phyloP scores from a whole-genome alignment of 208 protist genomes.

The Crithidia brevicula region DNA sequence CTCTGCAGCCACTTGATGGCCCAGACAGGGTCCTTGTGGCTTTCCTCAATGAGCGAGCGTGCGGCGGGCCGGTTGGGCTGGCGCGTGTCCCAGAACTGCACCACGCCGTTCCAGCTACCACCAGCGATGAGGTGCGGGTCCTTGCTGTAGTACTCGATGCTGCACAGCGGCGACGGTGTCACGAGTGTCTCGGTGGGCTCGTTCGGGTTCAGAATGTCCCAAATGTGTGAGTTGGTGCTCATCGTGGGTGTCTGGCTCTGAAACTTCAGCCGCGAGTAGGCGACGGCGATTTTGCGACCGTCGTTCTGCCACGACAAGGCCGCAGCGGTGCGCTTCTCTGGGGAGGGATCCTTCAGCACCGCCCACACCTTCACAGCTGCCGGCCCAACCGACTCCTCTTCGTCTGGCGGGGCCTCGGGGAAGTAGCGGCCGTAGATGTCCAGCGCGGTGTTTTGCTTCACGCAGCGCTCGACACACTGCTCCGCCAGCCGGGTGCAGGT shows the following conservation, averaged over 20 bases:
- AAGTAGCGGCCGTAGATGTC: conserved; percentile 98
- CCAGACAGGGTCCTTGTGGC: conserved; percentile 98
- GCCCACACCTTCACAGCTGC: conserved; percentile 93
- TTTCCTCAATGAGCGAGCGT: conserved; percentile 94
- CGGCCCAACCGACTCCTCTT: conserved; percentile 86
- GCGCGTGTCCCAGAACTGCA: conserved; percentile 96
- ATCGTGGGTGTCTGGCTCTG: conserved; percentile 92
- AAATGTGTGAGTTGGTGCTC: conserved; percentile 95
- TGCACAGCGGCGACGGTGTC: conserved; percentile 94
- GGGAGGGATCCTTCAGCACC: conserved; percentile 94
- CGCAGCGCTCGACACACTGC: conserved; percentile 84
- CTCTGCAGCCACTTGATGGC: conserved; percentile 96
- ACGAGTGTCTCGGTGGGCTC: conserved; percentile 92
- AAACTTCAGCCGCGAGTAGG: conserved; percentile 95
- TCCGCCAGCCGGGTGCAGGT: conserved; percentile 90
- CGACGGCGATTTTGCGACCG: conserved; percentile 93
- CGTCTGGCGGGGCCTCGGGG: conserved; percentile 64
- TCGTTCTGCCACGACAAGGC: conserved; percentile 96
- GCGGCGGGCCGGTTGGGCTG: conserved; percentile 88
- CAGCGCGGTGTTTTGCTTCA: conserved; percentile 98
- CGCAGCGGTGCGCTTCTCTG: conserved; percentile 90
- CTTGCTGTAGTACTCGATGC: conserved; percentile 96
- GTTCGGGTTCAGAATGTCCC: conserved; percentile 97
- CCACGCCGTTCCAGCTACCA: conserved; percentile 97
- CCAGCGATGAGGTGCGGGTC: conserved; percentile 95